Evolutionary conservation across 1,284 basidiomycete genomes (phyloP).

Genomic region (Puccinia triticina): DNA sequence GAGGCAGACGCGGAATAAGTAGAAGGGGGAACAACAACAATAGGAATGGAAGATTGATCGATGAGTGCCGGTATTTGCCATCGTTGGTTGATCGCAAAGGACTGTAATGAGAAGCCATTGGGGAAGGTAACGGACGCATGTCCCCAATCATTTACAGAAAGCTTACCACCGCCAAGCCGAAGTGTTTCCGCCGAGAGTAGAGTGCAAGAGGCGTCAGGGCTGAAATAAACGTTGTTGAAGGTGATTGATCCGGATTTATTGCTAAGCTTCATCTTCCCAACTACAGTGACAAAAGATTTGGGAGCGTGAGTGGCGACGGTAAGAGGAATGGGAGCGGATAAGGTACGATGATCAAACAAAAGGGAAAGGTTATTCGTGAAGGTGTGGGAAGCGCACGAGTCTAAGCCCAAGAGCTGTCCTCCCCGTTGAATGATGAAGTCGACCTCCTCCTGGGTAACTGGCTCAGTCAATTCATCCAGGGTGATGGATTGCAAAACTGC

Average conservation of each 20-base stretch:
- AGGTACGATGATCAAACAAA: background rate
- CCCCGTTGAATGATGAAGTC: background rate
- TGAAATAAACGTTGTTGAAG: slow-evolving; percentile 30
- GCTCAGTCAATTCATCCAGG: background rate
- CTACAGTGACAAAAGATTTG: background rate
- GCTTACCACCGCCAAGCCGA: background rate
- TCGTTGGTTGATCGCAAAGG: background rate
- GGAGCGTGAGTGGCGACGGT: background rate
- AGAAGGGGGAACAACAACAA: background rate
- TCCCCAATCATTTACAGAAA: background rate
- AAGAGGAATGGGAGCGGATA: background rate
- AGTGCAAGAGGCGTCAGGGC: background rate
- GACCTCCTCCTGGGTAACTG: background rate
- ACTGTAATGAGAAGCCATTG: background rate
- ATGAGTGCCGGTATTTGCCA: background rate
- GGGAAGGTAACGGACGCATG: background rate
- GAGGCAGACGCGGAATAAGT: background rate
- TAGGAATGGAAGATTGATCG: background rate
- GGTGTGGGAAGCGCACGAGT: slow-evolving; percentile 18
- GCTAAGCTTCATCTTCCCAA: slow-evolving; percentile 22
- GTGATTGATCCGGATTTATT: background rate
- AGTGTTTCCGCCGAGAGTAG: slow-evolving; percentile 2
- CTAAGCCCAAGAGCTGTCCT: background rate
- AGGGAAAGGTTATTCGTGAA: slow-evolving; percentile 11
- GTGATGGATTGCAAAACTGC: background rate